Percentiles rank a stretch among this genome's conserved stretches.
phyloP scores from a whole-genome alignment of 768 basidiomycete genomes.

The Leucocoprinus leucothites region DNA sequence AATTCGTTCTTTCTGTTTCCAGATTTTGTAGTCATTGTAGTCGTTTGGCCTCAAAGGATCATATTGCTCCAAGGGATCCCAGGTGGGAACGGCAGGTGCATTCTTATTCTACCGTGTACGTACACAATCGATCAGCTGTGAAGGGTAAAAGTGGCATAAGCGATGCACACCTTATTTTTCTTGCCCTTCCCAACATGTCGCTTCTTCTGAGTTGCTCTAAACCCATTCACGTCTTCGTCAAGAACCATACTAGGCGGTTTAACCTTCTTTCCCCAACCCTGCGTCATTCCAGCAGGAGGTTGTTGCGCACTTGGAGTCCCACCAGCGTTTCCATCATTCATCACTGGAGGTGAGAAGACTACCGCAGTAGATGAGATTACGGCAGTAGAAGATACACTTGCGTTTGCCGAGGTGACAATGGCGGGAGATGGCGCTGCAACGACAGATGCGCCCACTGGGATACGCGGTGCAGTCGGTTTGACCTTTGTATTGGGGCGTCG shows the following conservation, averaged over 20 bases:
- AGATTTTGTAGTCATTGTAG: constrained; percentile 83
- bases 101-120: constrained; percentile 52
- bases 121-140: not conserved
- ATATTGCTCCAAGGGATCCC: constrained; percentile 81
- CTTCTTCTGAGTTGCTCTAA: constrained; percentile 55
- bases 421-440: constrained; percentile 33
- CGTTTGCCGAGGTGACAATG: constrained; percentile 6
- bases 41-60: constrained; percentile 85
- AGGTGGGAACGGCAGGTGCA: constrained; percentile 45
- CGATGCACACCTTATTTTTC: constrained; percentile 55
- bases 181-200: constrained; percentile 48
- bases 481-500: constrained; percentile 60
- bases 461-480: constrained; percentile 48
- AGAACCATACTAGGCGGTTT: constrained; percentile 90
- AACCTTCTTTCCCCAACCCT: constrained; percentile 85
- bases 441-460: constrained; percentile 64
- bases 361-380: constrained; percentile 56
- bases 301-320: constrained; percentile 14
- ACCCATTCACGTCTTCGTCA: constrained; percentile 87
- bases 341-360: constrained; percentile 65
- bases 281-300: constrained; percentile 32
- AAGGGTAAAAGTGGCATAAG: not conserved
- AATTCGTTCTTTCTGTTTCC: constrained; percentile 73
- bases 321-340: constrained; percentile 38
- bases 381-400: constrained; percentile 10